These are phyloP conservation scores for Plasmodium knowlesi DNA, from an alignment of 169 alveolate genomes.

Conservation along the genomic window DNA sequence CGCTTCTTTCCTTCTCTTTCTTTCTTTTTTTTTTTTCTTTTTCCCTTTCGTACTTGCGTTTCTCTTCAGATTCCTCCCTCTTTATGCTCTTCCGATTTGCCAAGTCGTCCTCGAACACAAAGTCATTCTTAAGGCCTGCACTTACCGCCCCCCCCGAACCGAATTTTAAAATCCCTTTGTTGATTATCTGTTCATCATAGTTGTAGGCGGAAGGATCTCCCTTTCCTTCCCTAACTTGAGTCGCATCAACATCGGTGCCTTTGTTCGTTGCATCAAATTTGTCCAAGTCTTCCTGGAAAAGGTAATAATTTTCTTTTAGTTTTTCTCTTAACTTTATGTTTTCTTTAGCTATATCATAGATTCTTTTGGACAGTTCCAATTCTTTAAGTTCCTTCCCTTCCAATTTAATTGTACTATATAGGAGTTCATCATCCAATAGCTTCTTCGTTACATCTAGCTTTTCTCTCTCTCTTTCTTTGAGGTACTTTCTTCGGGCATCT, in stretches of 20 bases:
- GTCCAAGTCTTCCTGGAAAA: conserved; percentile 90
- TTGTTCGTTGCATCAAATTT: conserved; percentile 86
- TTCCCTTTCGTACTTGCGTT: not conserved
- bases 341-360: conserved; percentile 90
- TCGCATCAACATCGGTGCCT: conserved; percentile 50
- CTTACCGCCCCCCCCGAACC: conserved; percentile 28
- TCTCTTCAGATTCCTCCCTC: conserved; percentile 4
- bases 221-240: conserved; percentile 40
- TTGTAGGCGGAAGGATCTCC: conserved; percentile 34
- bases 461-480: conserved; percentile 94
- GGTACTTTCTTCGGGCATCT: conserved; percentile 93
- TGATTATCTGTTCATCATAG: conserved; percentile 58
- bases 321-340: conserved; percentile 88
- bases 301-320: conserved; percentile 80
- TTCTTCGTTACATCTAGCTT: conserved; percentile 94
- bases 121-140: conserved; percentile 19
- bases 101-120: conserved; percentile 31
- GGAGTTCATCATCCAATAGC: conserved; percentile 90
- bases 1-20: not conserved
- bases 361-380: conserved; percentile 89
- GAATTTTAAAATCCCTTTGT: conserved; percentile 64
- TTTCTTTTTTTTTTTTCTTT: not conserved
- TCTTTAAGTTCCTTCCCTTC: conserved; percentile 79
- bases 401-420: conserved; percentile 83
- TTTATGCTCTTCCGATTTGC: conserved; percentile 25